Evolutionary conservation across 2,329 filamentous ascomycete genomes (phyloP), one percentile per base, ranked within the genome.

Genomic region (Nigrospora oryzae): DNA sequence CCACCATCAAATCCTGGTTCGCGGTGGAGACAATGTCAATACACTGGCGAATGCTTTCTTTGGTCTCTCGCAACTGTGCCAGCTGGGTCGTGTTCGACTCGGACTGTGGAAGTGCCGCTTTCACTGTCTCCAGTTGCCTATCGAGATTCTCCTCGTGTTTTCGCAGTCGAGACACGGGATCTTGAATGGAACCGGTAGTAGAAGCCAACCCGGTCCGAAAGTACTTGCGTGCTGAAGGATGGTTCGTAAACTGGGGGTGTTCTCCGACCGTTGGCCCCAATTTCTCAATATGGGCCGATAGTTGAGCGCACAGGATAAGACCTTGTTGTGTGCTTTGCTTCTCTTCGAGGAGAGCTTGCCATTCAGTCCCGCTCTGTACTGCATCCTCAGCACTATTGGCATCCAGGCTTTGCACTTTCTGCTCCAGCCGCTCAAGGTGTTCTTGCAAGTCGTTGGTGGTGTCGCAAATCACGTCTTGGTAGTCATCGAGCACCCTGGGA

Each of bases 321-420:
- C 47, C 37, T 19, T 49, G 40, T 38, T 49, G 23, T 14, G 45
- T 46, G 38, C 47, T 49, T n/a, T 41, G 32, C 38, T 42, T 43
- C 38, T 49, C 47, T 19, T 49, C 44, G 38, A 40, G 17, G 17
- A 49, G 39, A 19, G 38, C 33, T 23, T 42, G 34, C 33, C 36
- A 40, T 37, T 49, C 44, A 34, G 33, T 13, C 13, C 38, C 36
- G 38, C 33, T 30, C 12, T 36, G 6, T 23, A 14, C 32, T 36
- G 40, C 8, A 35, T 31, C 32, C n/a, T 32, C 17, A 14, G 33
- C n/a, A 36, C 36, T 14, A 15, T 33, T 37, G 19, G 40, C 12
- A n/a, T 34, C 33, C n/a, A 49, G 44, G 32, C 14, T 28, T 40
- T 42, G 11, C 13, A 49, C 30, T 43, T 46, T 48, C 15, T 42